These are phyloP conservation scores for Hyphopichia burtonii DNA, from an alignment of 1,139 yeast species.

Conservation along the genomic window DNA sequence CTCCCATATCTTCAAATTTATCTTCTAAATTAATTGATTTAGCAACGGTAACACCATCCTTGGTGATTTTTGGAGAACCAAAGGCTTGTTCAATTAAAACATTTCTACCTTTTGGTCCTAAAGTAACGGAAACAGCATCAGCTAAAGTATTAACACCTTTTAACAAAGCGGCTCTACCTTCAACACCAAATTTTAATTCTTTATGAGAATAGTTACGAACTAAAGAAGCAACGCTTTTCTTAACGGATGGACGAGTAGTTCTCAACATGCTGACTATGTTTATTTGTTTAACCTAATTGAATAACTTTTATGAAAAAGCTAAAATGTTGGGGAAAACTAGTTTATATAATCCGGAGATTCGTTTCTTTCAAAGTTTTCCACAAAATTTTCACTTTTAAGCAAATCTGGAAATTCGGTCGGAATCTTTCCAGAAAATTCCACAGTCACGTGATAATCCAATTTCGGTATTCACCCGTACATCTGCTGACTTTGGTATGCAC, in stretches of 20 bases:
- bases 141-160: slow-evolving; percentile 97
- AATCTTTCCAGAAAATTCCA: slow-evolving; percentile 3
- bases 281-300: too few relatives aligned
- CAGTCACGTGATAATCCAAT: slow-evolving; percentile 1
- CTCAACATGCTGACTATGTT: slow-evolving; percentile 51
- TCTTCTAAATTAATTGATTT: slow-evolving; percentile 81
- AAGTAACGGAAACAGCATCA: slow-evolving; percentile 94
- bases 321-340: neutral
- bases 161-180: slow-evolving; percentile 94
- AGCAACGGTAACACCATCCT: slow-evolving; percentile 99
- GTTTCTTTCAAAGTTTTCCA: neutral
- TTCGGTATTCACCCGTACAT: too few relatives aligned
- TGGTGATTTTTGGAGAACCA: slow-evolving; percentile 98
- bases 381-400: slow-evolving; percentile 1
- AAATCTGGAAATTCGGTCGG: neutral
- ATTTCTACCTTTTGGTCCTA: slow-evolving; percentile 98
- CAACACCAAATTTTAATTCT: slow-evolving; percentile 97
- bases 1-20: slow-evolving; percentile 96
- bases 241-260: slow-evolving; percentile 49
- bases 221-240: slow-evolving; percentile 38
- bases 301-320: neutral
- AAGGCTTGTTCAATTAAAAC: slow-evolving; percentile 96
- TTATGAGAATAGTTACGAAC: slow-evolving; percentile 77
- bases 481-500: too few relatives aligned
- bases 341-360: neutral